These are phyloP conservation scores for Loxodes magnus DNA, from an alignment of 73 alveolate species.

Conservation along the genomic window DNA sequence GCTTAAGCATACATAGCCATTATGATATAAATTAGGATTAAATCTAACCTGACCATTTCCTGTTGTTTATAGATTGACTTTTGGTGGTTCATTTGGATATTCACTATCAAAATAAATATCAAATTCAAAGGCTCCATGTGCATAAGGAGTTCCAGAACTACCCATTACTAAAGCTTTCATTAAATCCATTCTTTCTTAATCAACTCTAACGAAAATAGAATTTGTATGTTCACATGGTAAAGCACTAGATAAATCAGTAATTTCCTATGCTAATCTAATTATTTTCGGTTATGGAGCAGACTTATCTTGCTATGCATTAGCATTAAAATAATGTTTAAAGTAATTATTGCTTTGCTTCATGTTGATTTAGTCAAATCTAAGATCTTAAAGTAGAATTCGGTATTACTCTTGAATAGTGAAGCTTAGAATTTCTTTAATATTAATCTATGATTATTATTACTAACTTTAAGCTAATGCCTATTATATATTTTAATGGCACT, in stretches of 20 bases:
- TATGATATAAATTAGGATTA: constrained; percentile 90
- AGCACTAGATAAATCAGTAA: constrained; percentile 84
- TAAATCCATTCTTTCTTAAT: constrained; percentile 77
- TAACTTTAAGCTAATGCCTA: too few species aligned
- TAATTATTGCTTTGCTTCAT: too few species aligned
- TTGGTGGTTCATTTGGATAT: constrained; percentile 93
- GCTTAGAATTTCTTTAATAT: too few species aligned
- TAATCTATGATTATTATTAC: too few species aligned
- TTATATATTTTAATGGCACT: too few species aligned
- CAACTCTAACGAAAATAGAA: constrained; percentile 90
- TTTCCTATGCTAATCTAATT: constrained; percentile 94
- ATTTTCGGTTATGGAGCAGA: too few species aligned
- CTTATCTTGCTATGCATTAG: too few species aligned
- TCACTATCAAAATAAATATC: constrained; percentile 78
- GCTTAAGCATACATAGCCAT: constrained; percentile 93
- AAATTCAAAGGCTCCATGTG: constrained; percentile 92
- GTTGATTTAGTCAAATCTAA: too few species aligned
- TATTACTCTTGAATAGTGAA: too few species aligned
- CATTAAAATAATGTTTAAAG: too few species aligned
- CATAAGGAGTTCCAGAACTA: constrained; percentile 92
- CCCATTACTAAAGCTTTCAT: constrained; percentile 94
- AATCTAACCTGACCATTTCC: constrained; percentile 84
- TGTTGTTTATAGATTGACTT: constrained; percentile 83
- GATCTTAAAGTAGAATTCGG: too few species aligned
- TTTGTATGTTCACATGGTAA: constrained; percentile 91